Evolutionary conservation across 2,329 filamentous ascomycete genomes (phyloP).

Genomic region (Lecanicillium sp.): DNA sequence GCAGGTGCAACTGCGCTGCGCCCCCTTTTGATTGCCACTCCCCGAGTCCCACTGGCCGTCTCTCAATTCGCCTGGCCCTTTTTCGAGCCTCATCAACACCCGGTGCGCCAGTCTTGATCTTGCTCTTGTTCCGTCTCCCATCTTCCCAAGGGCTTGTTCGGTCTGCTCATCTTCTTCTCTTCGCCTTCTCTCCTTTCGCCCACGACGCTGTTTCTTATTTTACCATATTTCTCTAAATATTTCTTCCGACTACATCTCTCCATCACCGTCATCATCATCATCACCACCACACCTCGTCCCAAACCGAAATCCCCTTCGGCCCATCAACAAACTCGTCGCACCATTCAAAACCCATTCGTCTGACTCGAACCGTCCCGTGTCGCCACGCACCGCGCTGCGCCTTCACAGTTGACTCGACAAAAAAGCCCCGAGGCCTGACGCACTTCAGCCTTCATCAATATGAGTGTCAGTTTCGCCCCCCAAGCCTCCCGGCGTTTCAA

Average conservation of each 20-base stretch:
- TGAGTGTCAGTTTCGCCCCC: slow-evolving; percentile 26
- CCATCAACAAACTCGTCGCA: too few relatives aligned
- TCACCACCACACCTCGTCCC: too few relatives aligned
- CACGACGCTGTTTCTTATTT: not conserved
- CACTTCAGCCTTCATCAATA: slow-evolving; percentile 17
- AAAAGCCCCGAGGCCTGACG: slow-evolving; percentile 7
- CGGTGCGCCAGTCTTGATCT: not conserved
- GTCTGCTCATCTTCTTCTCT: not conserved
- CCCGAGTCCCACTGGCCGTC: slow-evolving; percentile 10
- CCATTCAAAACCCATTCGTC: too few relatives aligned
- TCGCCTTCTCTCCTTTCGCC: not conserved
- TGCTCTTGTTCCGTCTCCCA: slow-evolving; percentile 4
- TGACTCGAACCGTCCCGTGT: not conserved
- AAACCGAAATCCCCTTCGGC: too few relatives aligned
- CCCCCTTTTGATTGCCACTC: slow-evolving; percentile 15
- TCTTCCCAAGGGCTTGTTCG: too few relatives aligned
- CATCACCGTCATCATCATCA: too few relatives aligned
- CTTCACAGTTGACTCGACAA: slow-evolving; percentile 1
- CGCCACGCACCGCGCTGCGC: not conserved
- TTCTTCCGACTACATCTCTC: too few relatives aligned
- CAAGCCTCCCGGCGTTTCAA: slow-evolving; percentile 18
- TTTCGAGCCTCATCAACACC: slow-evolving; percentile 12
- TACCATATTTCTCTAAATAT: not conserved
- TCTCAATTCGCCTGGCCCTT: slow-evolving; percentile 8
- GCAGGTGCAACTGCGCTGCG: slow-evolving; percentile 4